Evolutionary conservation across 306 rosid genomes (phyloP).

Genomic region (Sindora glabra): DNA sequence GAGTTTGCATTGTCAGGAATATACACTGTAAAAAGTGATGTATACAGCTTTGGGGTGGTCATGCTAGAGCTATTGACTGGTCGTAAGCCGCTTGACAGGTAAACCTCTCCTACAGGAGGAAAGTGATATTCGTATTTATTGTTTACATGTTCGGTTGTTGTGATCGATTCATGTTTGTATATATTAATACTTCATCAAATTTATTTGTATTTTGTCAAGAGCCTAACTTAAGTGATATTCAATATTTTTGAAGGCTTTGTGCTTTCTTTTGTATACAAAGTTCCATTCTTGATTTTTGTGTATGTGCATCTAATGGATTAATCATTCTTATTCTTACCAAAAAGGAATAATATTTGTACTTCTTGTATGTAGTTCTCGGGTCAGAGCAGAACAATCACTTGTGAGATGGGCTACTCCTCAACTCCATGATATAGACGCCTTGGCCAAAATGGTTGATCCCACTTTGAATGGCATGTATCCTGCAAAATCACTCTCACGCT

Average conservation of each 20-base stretch:
- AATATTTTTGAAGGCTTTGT: too few species aligned
- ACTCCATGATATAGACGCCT: slow-evolving; percentile 91
- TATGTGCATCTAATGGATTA: too few species aligned
- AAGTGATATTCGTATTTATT: neutral
- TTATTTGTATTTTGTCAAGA: too few species aligned
- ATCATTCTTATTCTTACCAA: too few species aligned
- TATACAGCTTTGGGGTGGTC: slow-evolving; percentile 97
- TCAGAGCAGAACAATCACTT: slow-evolving; percentile 85
- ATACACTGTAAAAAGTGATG: slow-evolving; percentile 96
- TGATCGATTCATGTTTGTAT: neutral
- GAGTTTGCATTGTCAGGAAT: slow-evolving; percentile 90
- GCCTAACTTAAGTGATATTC: too few species aligned
- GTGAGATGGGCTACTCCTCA: slow-evolving; percentile 99
- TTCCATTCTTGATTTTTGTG: too few species aligned
- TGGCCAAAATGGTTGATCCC: slow-evolving; percentile 97
- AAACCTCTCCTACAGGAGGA: neutral
- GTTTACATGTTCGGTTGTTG: neutral
- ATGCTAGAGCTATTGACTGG: slow-evolving; percentile 95
- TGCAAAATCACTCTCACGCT: slow-evolving; percentile 91
- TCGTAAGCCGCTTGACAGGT: slow-evolving; percentile 97
- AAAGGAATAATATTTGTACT: too few species aligned
- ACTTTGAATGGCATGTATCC: slow-evolving; percentile 90
- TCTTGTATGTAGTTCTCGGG: slow-evolving; percentile 55
- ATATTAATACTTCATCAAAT: neutral
- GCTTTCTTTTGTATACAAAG: too few species aligned